phyloP scores from a whole-genome alignment of 345 rosid species.

The Melastoma malabathricum region DNA sequence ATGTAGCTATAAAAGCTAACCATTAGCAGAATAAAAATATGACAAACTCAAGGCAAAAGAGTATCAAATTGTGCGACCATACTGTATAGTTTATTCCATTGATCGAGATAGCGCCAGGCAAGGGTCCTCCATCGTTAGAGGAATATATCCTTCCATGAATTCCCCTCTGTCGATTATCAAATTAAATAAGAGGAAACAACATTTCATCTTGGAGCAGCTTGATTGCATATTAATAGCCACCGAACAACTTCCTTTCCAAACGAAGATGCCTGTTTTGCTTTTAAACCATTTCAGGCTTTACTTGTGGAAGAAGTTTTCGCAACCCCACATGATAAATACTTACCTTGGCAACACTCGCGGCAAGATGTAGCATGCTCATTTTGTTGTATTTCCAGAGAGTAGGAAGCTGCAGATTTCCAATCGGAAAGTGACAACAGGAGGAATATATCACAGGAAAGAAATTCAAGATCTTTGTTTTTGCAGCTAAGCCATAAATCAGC shows the following conservation, averaged over 20 bases:
- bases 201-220: neutral
- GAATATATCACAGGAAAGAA: neutral
- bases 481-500: too few relatives aligned
- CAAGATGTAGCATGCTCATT: slow-evolving; percentile 87
- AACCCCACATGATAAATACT: neutral
- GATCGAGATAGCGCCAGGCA: slow-evolving; percentile 51
- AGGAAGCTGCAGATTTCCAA: slow-evolving; percentile 44
- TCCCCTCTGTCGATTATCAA: slow-evolving; percentile 40
- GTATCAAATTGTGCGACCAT: slow-evolving; percentile 6
- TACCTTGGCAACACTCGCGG: slow-evolving; percentile 75
- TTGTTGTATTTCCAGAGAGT: slow-evolving; percentile 79
- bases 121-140: slow-evolving; percentile 57
- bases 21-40: neutral
- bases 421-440: slow-evolving; percentile 1
- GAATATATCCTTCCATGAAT: slow-evolving; percentile 87
- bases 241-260: neutral
- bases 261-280: neutral
- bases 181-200: neutral
- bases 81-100: slow-evolving; percentile 78
- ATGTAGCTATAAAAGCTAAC: too few relatives aligned
- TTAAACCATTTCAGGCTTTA: neutral
- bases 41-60: neutral
- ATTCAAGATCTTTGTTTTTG: too few relatives aligned
- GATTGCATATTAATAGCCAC: neutral
- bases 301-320: neutral